Evolutionary conservation across 73 alveolate genomes (phyloP).

Genomic region (Durusdinium trenchii): DNA sequence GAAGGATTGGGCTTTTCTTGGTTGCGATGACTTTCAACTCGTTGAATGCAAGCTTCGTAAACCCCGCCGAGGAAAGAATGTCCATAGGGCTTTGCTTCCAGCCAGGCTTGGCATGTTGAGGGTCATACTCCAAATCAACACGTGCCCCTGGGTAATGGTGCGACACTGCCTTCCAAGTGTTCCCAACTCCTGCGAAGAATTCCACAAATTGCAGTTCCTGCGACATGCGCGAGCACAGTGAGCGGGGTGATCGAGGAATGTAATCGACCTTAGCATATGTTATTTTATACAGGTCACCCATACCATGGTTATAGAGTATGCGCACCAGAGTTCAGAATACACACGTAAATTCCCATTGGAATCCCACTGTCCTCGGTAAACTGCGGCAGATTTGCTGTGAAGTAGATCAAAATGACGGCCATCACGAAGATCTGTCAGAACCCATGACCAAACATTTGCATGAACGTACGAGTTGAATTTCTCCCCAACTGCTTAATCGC

Average conservation of each 20-base stretch:
- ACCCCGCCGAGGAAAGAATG: neutral
- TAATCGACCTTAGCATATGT: neutral
- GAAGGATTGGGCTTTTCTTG: too few species aligned
- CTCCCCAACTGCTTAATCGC: too few species aligned
- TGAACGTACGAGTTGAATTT: too few species aligned
- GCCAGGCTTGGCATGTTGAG: too few species aligned
- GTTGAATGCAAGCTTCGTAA: neutral
- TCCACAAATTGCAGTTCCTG: neutral
- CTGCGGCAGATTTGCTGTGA: neutral
- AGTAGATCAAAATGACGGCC: neutral
- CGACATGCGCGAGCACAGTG: too few species aligned
- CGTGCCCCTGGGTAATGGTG: neutral
- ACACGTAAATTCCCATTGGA: neutral
- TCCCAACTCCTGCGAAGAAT: conserved; percentile 32
- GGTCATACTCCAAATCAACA: neutral
- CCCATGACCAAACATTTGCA: too few species aligned
- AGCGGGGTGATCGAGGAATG: neutral
- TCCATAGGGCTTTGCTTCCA: conserved; percentile 22
- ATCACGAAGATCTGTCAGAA: neutral
- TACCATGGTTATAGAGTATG: neutral
- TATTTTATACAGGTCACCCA: neutral
- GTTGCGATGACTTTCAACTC: too few species aligned
- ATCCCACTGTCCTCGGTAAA: neutral
- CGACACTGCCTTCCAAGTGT: neutral
- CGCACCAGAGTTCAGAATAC: neutral